phyloP scores from a whole-genome alignment of 352 stramenopile genomes.

The Phytophthora fragariaefolia region DNA sequence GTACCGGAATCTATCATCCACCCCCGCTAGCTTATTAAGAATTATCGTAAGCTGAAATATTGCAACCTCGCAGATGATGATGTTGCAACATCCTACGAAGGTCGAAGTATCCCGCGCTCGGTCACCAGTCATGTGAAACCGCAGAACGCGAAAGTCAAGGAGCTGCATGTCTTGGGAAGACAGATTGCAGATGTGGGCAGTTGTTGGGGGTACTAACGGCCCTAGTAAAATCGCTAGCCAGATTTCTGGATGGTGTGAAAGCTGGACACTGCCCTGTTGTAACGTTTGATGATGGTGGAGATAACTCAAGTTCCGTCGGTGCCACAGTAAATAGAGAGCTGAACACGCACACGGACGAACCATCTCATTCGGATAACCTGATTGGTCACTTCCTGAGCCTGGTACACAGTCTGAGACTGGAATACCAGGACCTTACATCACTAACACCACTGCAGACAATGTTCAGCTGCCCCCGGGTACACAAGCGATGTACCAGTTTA shows the following conservation, averaged over 20 bases:
- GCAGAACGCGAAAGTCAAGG: slow-evolving; percentile 9
- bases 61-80: not conserved
- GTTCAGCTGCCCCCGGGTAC: not conserved
- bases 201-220: not conserved
- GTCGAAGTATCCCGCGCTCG: not conserved
- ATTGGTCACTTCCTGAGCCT: not conserved
- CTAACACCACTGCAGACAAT: not conserved
- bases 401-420: not conserved
- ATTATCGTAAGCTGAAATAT: slow-evolving; percentile 3
- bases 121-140: not conserved
- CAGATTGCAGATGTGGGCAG: slow-evolving; percentile 6
- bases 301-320: not conserved
- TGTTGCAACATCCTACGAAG: not conserved
- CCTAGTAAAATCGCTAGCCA: not conserved
- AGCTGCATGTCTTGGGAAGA: slow-evolving; percentile 1
- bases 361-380: not conserved
- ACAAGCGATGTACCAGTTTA: too few species aligned
- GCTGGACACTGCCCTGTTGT: not conserved
- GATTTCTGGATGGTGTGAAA: not conserved
- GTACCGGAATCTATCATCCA: slow-evolving; percentile 10
- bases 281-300: not conserved
- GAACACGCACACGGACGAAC: not conserved
- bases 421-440: not conserved
- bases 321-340: not conserved
- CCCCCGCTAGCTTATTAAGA: slow-evolving; percentile 10